Conservation (phyloP, 768 basidiomycete genomes). For the Russula lepida region DNA sequence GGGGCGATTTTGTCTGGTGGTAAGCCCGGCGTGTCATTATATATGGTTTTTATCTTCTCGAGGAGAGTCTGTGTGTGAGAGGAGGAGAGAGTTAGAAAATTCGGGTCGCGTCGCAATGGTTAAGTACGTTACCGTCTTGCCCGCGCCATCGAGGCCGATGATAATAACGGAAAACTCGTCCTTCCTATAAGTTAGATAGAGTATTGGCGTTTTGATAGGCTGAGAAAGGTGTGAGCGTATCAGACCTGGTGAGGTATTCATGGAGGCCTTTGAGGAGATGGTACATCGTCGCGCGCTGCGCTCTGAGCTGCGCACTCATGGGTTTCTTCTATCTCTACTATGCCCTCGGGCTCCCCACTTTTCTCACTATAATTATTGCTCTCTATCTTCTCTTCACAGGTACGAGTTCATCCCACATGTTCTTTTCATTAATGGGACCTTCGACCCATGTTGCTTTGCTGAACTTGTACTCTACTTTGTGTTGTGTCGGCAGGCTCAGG, state of each 20-base stretch:
- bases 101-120: background rate
- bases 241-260: conserved; percentile 77
- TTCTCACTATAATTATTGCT: conserved; percentile 55
- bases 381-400: conserved; percentile 90
- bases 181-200: conserved; percentile 40
- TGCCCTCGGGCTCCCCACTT: conserved; percentile 59
- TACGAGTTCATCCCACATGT: conserved; percentile 24
- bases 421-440: background rate
- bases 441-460: background rate
- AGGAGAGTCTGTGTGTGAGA: conserved; percentile 54
- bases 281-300: conserved; percentile 53
- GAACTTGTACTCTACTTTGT: background rate
- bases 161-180: conserved; percentile 93
- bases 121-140: conserved; percentile 62
- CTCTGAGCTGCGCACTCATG: conserved; percentile 22
- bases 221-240: background rate
- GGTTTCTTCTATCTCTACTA: conserved; percentile 42
- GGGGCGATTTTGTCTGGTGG: conserved; percentile 90
- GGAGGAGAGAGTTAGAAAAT: background rate
- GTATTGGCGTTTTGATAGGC: background rate
- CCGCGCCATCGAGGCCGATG: conserved; percentile 86
- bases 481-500: conserved; percentile 52
- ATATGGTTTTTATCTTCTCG: conserved; percentile 90
- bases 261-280: conserved; percentile 89
- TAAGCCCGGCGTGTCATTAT: conserved; percentile 81